Conservation (phyloP, 2,329 filamentous ascomycete genomes). For the Trichoderma koningiopsis region DNA sequence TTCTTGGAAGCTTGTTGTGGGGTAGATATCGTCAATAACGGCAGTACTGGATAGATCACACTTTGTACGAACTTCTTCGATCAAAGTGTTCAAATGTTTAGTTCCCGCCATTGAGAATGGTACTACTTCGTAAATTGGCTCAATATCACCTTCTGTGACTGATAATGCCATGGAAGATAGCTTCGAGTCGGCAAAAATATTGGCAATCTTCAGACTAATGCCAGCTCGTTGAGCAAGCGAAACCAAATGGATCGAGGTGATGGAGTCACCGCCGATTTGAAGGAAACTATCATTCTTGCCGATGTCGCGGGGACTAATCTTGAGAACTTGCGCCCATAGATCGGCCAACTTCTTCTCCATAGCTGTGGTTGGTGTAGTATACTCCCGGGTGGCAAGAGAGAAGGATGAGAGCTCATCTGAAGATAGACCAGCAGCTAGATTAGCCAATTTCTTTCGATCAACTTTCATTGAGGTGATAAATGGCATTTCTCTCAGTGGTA, state of each 20-base stretch:
- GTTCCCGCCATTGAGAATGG: constrained; percentile 1
- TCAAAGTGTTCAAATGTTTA: neutral
- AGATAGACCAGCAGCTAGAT: no score
- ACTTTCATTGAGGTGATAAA: constrained; percentile 29
- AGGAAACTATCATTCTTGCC: constrained; percentile 41
- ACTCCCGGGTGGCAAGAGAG: neutral
- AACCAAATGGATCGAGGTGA: constrained; percentile 29
- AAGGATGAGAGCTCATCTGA: neutral
- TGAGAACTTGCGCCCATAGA: constrained; percentile 22
- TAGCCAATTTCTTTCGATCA: constrained; percentile 26
- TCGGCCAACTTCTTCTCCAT: constrained; percentile 3
- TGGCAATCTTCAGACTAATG: neutral
- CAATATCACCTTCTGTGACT: neutral
- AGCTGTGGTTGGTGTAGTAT: constrained; percentile 21
- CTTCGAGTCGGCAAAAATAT: constrained; percentile 14
- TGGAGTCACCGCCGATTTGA: constrained; percentile 47
- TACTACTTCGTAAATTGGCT: neutral
- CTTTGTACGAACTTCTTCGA: neutral
- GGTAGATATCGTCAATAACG: constrained; percentile 37
- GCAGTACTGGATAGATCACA: neutral
- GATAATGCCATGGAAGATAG: neutral
- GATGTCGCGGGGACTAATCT: neutral
- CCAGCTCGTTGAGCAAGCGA: neutral
- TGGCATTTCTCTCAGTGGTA: constrained; percentile 32
- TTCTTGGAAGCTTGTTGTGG: constrained; percentile 44